phyloP scores from a whole-genome alignment of 345 rosid genomes.

The Raphanus sativus region DNA sequence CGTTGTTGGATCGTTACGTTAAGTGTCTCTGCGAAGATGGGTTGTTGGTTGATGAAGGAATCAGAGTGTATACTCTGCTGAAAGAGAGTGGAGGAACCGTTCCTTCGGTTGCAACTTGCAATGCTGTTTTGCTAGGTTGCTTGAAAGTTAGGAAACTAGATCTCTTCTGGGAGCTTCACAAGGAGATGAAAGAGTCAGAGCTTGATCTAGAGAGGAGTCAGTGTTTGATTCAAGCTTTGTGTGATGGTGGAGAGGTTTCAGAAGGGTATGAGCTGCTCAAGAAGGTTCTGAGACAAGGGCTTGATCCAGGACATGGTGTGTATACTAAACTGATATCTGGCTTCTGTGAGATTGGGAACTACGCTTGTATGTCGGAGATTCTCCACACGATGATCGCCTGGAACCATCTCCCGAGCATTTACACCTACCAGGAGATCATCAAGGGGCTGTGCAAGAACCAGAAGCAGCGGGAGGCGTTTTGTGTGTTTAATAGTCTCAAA shows the following conservation, averaged over 20 bases:
- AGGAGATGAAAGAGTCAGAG: conserved; percentile 41
- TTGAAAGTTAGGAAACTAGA: conserved; percentile 43
- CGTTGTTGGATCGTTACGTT: conserved; percentile 47
- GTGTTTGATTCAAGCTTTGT: conserved; percentile 58
- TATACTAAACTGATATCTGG: conserved; percentile 55
- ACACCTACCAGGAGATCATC: conserved; percentile 53
- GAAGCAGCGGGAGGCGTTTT: conserved; percentile 52
- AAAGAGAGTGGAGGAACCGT: conserved; percentile 36
- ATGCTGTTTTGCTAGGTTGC: conserved; percentile 50
- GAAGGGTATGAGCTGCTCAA: conserved; percentile 44
- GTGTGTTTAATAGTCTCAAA: conserved; percentile 53
- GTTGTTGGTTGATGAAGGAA: conserved; percentile 51
- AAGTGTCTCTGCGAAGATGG: conserved; percentile 54
- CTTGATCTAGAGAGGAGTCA: conserved; percentile 52
- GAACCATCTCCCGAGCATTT: conserved; percentile 46
- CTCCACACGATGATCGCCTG: conserved; percentile 49
- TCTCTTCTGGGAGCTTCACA: conserved; percentile 54
- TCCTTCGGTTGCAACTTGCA: conserved; percentile 48
- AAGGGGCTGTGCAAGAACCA: conserved; percentile 55
- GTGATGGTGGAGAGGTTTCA: conserved; percentile 46
- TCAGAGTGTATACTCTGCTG: conserved; percentile 37
- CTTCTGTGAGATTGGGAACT: conserved; percentile 57
- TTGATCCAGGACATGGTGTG: conserved; percentile 52
- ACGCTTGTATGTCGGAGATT: conserved; percentile 49
- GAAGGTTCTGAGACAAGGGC: conserved; percentile 44